Conservation (phyloP, 768 basidiomycete genomes). For the Tulasnella sp. region DNA sequence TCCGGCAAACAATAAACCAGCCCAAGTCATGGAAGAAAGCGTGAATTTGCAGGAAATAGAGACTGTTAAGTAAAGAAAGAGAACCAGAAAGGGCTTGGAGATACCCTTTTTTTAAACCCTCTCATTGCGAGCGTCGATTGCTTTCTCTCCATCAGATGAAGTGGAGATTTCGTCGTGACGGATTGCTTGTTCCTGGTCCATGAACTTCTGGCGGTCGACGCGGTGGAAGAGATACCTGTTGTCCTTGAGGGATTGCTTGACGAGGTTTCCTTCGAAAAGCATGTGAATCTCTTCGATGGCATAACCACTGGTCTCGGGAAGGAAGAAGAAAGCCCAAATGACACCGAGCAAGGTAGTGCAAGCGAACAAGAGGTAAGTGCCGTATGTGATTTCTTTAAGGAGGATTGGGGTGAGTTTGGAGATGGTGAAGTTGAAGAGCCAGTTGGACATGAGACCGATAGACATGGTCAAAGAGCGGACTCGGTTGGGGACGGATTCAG, state of each 20-base stretch:
- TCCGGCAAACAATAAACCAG: too few species aligned
- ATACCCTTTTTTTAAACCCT: too few species aligned
- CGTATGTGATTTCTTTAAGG: constrained; percentile 18
- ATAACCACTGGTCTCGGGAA: constrained; percentile 15
- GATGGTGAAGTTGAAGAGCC: constrained; percentile 37
- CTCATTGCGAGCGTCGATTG: too few species aligned
- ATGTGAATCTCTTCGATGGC: constrained; percentile 17
- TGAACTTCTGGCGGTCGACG: too few species aligned
- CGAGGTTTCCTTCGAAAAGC: constrained; percentile 12
- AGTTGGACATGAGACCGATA: constrained; percentile 31
- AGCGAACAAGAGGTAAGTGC: constrained; percentile 8
- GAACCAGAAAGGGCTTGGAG: too few species aligned
- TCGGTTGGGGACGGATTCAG: constrained; percentile 36
- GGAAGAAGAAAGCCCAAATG: constrained; percentile 14
- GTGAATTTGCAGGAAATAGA: too few species aligned
- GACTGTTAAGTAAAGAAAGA: too few species aligned
- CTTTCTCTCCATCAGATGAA: too few species aligned
- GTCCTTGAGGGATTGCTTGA: constrained; percentile 14
- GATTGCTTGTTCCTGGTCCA: too few species aligned
- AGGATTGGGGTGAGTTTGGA: constrained; percentile 35
- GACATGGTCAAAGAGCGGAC: constrained; percentile 31
- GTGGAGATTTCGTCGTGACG: too few species aligned
- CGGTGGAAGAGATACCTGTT: constrained; percentile 15
- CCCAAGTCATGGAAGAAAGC: too few species aligned
- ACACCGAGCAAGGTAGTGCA: constrained; percentile 9